Base-by-base conservation (phyloP, 257 asterid genomes). In the Fraxinus excelsior region DNA sequence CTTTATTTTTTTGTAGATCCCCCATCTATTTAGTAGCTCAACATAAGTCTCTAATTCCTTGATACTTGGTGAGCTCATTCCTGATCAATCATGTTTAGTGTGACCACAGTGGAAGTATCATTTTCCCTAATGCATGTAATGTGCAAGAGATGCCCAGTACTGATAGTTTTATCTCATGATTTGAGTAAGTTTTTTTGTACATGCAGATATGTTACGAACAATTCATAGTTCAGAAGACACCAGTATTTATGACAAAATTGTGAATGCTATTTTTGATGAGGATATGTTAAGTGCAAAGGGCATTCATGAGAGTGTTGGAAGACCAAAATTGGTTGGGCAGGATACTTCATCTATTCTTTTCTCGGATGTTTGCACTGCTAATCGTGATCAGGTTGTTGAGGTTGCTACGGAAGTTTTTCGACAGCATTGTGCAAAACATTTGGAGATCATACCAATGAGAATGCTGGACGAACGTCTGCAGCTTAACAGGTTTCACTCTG, bases 341-440 rank as follows among this genome's bases (percentile, higher is more conserved):
- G 94, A 89, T 81, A 83, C 87, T 64, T 88, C 97, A 19, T 85
- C 89, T 53, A 74, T 83, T 76, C 75, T 86, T 76, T 91, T 85
- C 76, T 74, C 91, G 7, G 95, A 90, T 72, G 84, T 87, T 68
- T 88, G 91, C 84, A 93, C 97, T 60, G 84, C 86, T 53, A 78
- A 81, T 16, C 94, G 98, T 74, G 96, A 90, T 81, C 87, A 80
- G 71, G 87, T 91, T 77, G 60, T 87, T 70, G 91, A 93, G 80
- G 80, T 87, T 77, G 91, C 96, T 64, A 78, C 78, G 72, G 95
- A 86, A 83, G 86, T 90, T 67, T 91, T 78, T 85, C 87, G 90
- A 80, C 88, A 79, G 80, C 99, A 95, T 81, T 90, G 98, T 78
- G 99, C 97, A 80, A 92, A 90, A 86, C 97, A 86, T 90, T 84